A percentile compares a stretch with the other conserved stretches of the same genome.
phyloP scores from a whole-genome alignment of 192 early-diverging fungal species.

The Dissophora globulifera region DNA sequence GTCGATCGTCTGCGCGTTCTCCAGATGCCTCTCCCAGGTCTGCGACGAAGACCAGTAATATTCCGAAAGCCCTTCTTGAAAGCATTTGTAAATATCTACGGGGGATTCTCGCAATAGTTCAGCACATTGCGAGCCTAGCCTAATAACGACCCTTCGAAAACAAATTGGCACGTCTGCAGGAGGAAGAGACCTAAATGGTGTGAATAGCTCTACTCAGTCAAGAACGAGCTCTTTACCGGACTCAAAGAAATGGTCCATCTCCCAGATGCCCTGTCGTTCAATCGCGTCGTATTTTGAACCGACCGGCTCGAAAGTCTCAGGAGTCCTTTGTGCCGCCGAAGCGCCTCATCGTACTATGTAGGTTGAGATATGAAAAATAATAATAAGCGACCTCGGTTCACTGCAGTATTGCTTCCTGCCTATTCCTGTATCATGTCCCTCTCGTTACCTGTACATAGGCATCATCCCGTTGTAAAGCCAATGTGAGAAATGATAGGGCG shows the following conservation, averaged over 20 bases:
- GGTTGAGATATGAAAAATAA: too few relatives aligned
- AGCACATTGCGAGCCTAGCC: slow-evolving; percentile 45
- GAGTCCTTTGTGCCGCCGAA: slow-evolving; percentile 29
- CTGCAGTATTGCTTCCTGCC: neutral
- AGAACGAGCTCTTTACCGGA: slow-evolving; percentile 39
- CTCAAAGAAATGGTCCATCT: slow-evolving; percentile 28
- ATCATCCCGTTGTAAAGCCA: slow-evolving; percentile 61
- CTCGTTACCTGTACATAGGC: slow-evolving; percentile 50
- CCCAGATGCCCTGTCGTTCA: slow-evolving; percentile 14
- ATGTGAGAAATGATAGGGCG: slow-evolving; percentile 58
- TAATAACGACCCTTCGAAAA: slow-evolving; percentile 35
- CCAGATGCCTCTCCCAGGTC: slow-evolving; percentile 15
- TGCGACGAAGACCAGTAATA: slow-evolving; percentile 21
- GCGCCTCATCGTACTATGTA: slow-evolving; percentile 30
- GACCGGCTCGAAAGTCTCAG: slow-evolving; percentile 14
- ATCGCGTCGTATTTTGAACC: neutral
- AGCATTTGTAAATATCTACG: slow-evolving; percentile 17
- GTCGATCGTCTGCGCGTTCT: neutral
- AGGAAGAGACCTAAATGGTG: slow-evolving; percentile 26
- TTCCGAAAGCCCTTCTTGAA: slow-evolving; percentile 3
- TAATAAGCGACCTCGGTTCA: too few relatives aligned
- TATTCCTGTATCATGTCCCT: too few relatives aligned
- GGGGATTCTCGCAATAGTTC: slow-evolving; percentile 39
- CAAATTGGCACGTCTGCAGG: slow-evolving; percentile 37
- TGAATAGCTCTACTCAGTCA: slow-evolving; percentile 6